Evolutionary conservation across 371 early-diverging fungal species (phyloP).

Genomic region (Rhizomucor pusillus): DNA sequence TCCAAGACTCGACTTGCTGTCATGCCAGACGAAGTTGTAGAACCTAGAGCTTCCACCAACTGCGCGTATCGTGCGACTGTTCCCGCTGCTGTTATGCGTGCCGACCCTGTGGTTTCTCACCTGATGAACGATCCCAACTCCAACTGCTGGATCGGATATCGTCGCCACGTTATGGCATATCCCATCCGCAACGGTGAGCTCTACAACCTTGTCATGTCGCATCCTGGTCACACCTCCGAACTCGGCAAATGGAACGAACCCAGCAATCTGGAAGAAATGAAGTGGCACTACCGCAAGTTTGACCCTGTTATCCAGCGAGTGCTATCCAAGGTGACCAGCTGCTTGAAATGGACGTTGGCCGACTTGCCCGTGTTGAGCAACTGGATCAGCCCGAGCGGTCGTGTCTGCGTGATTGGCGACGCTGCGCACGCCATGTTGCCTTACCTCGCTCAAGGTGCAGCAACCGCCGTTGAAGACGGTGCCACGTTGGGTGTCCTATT

Average conservation of each 20-base stretch:
- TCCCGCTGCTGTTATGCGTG: constrained; percentile 18
- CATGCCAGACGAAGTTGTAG: constrained; percentile 20
- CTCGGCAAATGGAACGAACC: constrained; percentile 25
- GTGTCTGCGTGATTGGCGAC: constrained; percentile 21
- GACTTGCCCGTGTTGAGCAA: constrained; percentile 21
- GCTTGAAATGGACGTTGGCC: constrained; percentile 30
- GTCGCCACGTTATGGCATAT: constrained; percentile 27
- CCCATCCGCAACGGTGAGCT: constrained; percentile 25
- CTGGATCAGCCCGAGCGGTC: constrained; percentile 27
- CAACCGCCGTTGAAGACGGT: constrained; percentile 28
- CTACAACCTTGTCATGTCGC: constrained; percentile 29
- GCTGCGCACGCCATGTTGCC: constrained; percentile 33
- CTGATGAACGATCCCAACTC: constrained; percentile 29
- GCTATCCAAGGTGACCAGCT: constrained; percentile 15
- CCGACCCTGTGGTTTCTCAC: constrained; percentile 21
- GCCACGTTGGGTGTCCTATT: constrained; percentile 26
- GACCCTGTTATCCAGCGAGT: constrained; percentile 23
- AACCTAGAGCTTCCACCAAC: constrained; percentile 21
- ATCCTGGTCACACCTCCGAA: constrained; percentile 20
- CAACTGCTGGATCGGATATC: constrained; percentile 30
- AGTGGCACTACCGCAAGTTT: constrained; percentile 19
- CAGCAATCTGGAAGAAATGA: constrained; percentile 28
- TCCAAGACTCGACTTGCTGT: constrained; percentile 22
- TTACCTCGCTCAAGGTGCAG: constrained; percentile 31
- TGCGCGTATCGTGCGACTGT: constrained; percentile 33